Evolutionary conservation across 176 grass and related monocot species (phyloP).

Genomic region (sorghum (Sorghum bicolor)): Sorghum_bicolor_NCBIv3 NC_012870.2:10356001-10356500

Average conservation of each 20-base stretch:
- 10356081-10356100: background rate
- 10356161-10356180: background rate
- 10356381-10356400: background rate
- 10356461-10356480: constrained; percentile 71
- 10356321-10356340: background rate
- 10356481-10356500: constrained; percentile 65
- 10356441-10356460: constrained; percentile 18
- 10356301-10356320: background rate
- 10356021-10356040: constrained; percentile 55
- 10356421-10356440: constrained; percentile 3
- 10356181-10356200: background rate
- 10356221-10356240: background rate
- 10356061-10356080: background rate
- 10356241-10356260: background rate
- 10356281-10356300: background rate
- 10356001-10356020: constrained; percentile 44
- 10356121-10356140: background rate
- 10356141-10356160: background rate
- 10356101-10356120: background rate
- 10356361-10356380: background rate
- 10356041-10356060: constrained; percentile 46
- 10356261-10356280: background rate
- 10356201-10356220: background rate
- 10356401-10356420: background rate
- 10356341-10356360: background rate